These are phyloP conservation scores for Botrytis aclada DNA, from an alignment of 2,329 filamentous ascomycete species.

Conservation along the genomic window DNA sequence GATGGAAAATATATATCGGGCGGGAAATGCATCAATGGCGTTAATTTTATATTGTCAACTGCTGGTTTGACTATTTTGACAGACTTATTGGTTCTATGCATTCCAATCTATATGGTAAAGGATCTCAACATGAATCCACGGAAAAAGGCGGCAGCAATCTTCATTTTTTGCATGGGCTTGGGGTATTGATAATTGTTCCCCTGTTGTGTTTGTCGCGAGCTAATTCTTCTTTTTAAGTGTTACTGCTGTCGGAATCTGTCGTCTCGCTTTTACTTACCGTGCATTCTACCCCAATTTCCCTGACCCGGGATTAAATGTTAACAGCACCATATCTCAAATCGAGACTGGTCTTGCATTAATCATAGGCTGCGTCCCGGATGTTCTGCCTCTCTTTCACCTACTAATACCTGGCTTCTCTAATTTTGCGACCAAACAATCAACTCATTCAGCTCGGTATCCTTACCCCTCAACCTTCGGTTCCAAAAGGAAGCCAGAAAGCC, in stretches of 20 bases:
- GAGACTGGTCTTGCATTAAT: conserved; percentile 27
- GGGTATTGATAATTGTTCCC: conserved; percentile 14
- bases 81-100: conserved; percentile 26
- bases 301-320: conserved; percentile 24
- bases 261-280: conserved; percentile 20
- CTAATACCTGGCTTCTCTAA: background rate
- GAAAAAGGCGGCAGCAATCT: conserved; percentile 24
- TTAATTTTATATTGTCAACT: conserved; percentile 23
- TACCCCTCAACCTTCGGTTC: background rate
- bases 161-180: conserved; percentile 21
- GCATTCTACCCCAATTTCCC: conserved; percentile 18
- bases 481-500: background rate
- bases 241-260: conserved; percentile 25
- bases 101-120: conserved; percentile 29
- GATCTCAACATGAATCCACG: conserved; percentile 23
- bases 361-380: conserved; percentile 20
- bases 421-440: background rate
- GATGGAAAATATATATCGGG: conserved; percentile 24
- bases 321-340: conserved; percentile 27
- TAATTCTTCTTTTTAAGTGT: conserved; percentile 20
- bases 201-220: background rate
- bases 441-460: background rate
- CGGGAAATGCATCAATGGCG: conserved; percentile 25
- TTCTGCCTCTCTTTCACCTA: background rate
- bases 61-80: conserved; percentile 27